Base-by-base conservation (phyloP, 495 filamentous ascomycete species). In the Aspergillus conjunctus region DNA sequence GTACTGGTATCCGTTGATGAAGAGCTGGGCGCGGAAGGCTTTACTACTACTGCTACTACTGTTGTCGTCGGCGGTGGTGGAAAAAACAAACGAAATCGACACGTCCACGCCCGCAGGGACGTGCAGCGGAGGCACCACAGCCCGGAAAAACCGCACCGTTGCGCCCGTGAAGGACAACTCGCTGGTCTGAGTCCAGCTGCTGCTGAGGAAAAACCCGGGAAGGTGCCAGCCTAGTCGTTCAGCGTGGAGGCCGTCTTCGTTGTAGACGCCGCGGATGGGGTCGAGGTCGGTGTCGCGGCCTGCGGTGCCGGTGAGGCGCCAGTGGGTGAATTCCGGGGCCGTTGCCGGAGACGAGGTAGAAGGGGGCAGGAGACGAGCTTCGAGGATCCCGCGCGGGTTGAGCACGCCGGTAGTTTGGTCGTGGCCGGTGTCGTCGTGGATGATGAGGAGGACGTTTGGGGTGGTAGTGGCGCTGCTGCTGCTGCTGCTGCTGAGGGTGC, bases 241-340 rank as follows among this genome's bases (percentile, higher is more conserved):
- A n/a, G 80, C 81, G 61, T 73, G 86, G 17, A 90, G 68, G 0
- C 85, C 88, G 51, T 88, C 88, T 74, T 92, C 90, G 63, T 92
- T 93, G 61, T 88, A 69, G n/a, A 84, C 87, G 31, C 90, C 88
- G 55, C 88, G 85, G 1, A 79, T 74, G 31, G 79, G 77, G 67
- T 93, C 90, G 11, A 72, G 56, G 68, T 90, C 89, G 34, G 83
- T 71, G 59, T 91, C 88, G 18, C 89, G 88, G 51, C 85, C 86
- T 9, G 91, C 76, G 60, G 90, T 91, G 15, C 90, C 90, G 7
- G 88, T 88, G 9, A 93, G 64, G 68, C 89, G 89, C 90, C 90
- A 92, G 48, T 78, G 78, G 10, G 86, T 71, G 56, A 72, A 79
- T 37, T 77, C 45, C 10, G 71, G 76, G 12, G 77, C 64, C n/a